These are phyloP conservation scores for Ganoderma multipileum DNA, from an alignment of 1,284 basidiomycete genomes.

Conservation along the genomic window DNA sequence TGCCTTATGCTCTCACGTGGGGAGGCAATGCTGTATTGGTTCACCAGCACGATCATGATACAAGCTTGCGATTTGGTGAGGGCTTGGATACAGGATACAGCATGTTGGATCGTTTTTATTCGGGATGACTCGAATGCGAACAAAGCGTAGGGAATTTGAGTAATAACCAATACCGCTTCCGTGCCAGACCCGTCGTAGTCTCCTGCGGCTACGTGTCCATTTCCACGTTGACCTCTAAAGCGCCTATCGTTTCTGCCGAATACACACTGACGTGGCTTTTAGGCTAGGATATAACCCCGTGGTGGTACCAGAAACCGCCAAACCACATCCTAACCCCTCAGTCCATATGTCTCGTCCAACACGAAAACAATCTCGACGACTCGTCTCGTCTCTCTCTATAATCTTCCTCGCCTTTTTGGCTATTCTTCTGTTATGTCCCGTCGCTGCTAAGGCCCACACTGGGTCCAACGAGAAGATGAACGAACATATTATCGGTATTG, in stretches of 20 bases:
- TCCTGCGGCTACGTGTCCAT: slow-evolving; percentile 7
- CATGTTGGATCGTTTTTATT: neutral
- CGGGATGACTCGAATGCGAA: neutral
- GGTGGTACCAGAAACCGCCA: neutral
- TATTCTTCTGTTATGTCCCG: slow-evolving; percentile 66
- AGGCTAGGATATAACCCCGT: neutral
- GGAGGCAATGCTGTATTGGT: neutral
- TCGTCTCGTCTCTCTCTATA: slow-evolving; percentile 70
- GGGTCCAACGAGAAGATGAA: slow-evolving; percentile 43
- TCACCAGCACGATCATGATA: neutral
- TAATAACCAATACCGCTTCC: neutral
- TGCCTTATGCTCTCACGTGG: neutral
- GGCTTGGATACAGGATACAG: neutral
- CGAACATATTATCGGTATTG: slow-evolving; percentile 91
- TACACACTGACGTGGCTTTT: slow-evolving; percentile 3
- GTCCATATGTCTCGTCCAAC: slow-evolving; percentile 46
- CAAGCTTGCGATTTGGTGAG: neutral
- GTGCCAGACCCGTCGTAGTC: neutral
- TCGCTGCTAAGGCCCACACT: slow-evolving; percentile 56
- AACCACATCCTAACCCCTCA: neutral
- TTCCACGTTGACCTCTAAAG: neutral
- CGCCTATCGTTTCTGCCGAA: neutral
- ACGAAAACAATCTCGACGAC: slow-evolving; percentile 61
- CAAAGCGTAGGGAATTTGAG: neutral
- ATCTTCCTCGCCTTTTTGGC: slow-evolving; percentile 69